Conservation (phyloP, 306 rosid genomes). For the Trifolium fragiferum region DNA sequence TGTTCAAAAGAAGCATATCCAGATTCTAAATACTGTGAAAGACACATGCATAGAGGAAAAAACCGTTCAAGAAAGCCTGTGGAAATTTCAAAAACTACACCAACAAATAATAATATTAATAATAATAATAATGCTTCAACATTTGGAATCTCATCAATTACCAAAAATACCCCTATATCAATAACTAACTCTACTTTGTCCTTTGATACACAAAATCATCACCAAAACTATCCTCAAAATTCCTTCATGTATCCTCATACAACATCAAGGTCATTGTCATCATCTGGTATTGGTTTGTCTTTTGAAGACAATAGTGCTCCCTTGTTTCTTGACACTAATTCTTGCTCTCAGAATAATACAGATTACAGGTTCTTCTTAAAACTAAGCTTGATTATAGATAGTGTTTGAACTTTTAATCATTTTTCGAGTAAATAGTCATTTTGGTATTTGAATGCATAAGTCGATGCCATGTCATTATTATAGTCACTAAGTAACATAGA, state of each 20-base stretch:
- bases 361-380: conserved; percentile 61
- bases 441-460: neutral
- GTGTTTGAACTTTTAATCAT: neutral
- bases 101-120: conserved; percentile 31
- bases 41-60: conserved; percentile 97
- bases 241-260: conserved; percentile 47
- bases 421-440: neutral
- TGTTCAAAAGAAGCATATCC: conserved; percentile 89
- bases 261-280: conserved; percentile 50
- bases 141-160: conserved; percentile 44
- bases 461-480: neutral
- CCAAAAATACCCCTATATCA: conserved; percentile 39
- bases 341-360: conserved; percentile 54
- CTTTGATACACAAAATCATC: conserved; percentile 44
- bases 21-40: conserved; percentile 92
- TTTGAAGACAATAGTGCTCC: conserved; percentile 64
- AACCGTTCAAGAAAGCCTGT: conserved; percentile 99
- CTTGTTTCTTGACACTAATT: conserved; percentile 61
- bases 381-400: neutral
- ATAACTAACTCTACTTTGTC: conserved; percentile 36
- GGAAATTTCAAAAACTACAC: conserved; percentile 75
- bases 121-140: conserved; percentile 35
- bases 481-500: neutral
- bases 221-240: conserved; percentile 32
- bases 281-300: conserved; percentile 56